Evolutionary conservation across 2,329 filamentous ascomycete genomes (phyloP).

Genomic region (Clonostachys rosea): DNA sequence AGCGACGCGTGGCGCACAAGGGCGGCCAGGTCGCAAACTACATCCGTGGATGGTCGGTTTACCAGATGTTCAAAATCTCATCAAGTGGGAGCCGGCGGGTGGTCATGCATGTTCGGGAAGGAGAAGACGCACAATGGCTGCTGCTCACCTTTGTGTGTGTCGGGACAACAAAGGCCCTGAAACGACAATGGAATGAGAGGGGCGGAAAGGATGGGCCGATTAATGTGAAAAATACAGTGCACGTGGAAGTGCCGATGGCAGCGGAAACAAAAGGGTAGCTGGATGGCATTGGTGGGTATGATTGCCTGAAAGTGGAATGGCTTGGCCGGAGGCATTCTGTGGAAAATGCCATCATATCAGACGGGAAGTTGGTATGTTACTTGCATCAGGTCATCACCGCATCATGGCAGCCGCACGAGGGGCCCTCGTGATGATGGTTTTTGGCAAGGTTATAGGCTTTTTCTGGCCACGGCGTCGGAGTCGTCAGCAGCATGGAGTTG

Average conservation of each 20-base stretch:
- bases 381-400: constrained; percentile 65
- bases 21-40: constrained; percentile 11
- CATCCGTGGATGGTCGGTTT: constrained; percentile 28
- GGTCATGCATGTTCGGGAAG: too few species aligned
- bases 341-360: neutral
- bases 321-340: neutral
- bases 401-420: constrained; percentile 61
- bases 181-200: too few species aligned
- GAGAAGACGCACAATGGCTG: too few species aligned
- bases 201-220: too few species aligned
- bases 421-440: constrained; percentile 68
- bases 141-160: too few species aligned
- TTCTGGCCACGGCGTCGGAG: constrained; percentile 52
- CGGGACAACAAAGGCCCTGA: too few species aligned
- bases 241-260: too few species aligned
- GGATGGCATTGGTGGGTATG: too few species aligned
- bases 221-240: too few species aligned
- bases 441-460: constrained; percentile 52
- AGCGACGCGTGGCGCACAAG: constrained; percentile 2
- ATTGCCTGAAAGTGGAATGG: too few species aligned
- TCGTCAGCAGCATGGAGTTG: constrained; percentile 38
- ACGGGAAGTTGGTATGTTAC: constrained; percentile 36
- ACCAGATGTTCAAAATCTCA: constrained; percentile 34
- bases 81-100: constrained; percentile 10
- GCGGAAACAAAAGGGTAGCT: too few species aligned